A percentile compares a stretch with the other conserved stretches of the same genome.
Conservation (phyloP, 306 rosid genomes). For the Fragaria nilgerrensis region DNA sequence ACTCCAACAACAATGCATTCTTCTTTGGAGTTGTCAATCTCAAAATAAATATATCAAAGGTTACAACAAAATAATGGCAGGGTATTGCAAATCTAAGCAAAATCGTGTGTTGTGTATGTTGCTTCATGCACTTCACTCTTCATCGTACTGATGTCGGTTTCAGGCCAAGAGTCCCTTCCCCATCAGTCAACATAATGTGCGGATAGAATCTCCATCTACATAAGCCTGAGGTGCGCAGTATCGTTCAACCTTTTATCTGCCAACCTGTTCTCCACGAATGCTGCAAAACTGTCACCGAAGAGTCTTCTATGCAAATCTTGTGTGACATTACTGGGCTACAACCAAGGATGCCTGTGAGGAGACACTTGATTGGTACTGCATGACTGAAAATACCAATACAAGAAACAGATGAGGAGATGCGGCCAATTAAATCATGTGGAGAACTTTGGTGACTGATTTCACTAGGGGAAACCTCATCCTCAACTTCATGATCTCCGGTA, state of each 20-base stretch:
- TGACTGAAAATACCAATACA: slow-evolving; percentile 85
- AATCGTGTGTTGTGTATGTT: slow-evolving; percentile 10
- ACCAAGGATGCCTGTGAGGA: slow-evolving; percentile 87
- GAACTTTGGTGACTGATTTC: slow-evolving; percentile 59
- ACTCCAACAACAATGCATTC: slow-evolving; percentile 29
- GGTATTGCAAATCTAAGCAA: slow-evolving; percentile 24
- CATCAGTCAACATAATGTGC: slow-evolving; percentile 2
- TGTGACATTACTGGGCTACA: slow-evolving; percentile 80
- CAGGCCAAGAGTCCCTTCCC: slow-evolving; percentile 19
- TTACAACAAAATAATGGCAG: slow-evolving; percentile 41
- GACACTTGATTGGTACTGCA: slow-evolving; percentile 86
- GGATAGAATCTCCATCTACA: slow-evolving; percentile 34
- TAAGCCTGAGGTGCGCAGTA: slow-evolving; percentile 92
- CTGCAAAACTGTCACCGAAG: slow-evolving; percentile 92
- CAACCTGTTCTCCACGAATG: slow-evolving; percentile 93
- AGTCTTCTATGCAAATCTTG: slow-evolving; percentile 86
- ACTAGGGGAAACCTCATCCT: slow-evolving; percentile 65
- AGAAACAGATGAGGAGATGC: slow-evolving; percentile 50
- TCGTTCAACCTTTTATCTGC: slow-evolving; percentile 92
- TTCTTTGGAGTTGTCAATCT: slow-evolving; percentile 38
- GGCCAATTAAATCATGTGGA: slow-evolving; percentile 50
- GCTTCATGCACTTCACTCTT: slow-evolving; percentile 4
- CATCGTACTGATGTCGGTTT: slow-evolving; percentile 11
- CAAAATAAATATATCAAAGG: slow-evolving; percentile 40
- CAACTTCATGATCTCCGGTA: slow-evolving; percentile 68